phyloP scores from a whole-genome alignment of 768 basidiomycete species.

The Tylopilus balloui region DNA sequence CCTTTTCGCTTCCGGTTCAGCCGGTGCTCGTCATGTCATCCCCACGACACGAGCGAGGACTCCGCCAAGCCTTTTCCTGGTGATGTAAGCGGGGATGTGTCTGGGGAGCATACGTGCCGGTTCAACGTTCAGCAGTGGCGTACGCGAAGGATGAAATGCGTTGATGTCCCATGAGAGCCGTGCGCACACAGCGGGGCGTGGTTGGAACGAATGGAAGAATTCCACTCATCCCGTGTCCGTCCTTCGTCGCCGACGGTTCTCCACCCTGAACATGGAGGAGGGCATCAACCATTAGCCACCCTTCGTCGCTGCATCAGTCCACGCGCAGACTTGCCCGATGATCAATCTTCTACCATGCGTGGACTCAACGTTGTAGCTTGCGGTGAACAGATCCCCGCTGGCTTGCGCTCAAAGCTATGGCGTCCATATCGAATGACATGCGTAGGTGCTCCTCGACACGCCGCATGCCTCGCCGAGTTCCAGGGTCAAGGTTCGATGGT shows the following conservation, averaged over 20 bases:
- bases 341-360: constrained; percentile 25
- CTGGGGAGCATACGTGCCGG: constrained; percentile 1
- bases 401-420: neutral
- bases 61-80: neutral
- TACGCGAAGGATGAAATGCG: neutral
- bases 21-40: neutral
- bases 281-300: constrained; percentile 5
- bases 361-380: constrained; percentile 23
- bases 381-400: constrained; percentile 10
- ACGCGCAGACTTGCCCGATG: constrained; percentile 17
- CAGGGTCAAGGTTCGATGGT: constrained; percentile 17
- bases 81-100: neutral
- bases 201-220: constrained; percentile 13
- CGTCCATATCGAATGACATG: neutral
- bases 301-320: constrained; percentile 12
- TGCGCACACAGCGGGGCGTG: neutral
- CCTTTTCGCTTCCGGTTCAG: constrained; percentile 1
- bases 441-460: neutral
- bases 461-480: constrained; percentile 1
- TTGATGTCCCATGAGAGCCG: constrained; percentile 2
- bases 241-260: neutral
- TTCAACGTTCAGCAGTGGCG: constrained; percentile 2
- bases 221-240: constrained; percentile 10
- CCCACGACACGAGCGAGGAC: neutral
- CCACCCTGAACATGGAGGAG: constrained; percentile 14